phyloP scores from a whole-genome alignment of 306 rosid species.

The Quercus robur region DNA sequence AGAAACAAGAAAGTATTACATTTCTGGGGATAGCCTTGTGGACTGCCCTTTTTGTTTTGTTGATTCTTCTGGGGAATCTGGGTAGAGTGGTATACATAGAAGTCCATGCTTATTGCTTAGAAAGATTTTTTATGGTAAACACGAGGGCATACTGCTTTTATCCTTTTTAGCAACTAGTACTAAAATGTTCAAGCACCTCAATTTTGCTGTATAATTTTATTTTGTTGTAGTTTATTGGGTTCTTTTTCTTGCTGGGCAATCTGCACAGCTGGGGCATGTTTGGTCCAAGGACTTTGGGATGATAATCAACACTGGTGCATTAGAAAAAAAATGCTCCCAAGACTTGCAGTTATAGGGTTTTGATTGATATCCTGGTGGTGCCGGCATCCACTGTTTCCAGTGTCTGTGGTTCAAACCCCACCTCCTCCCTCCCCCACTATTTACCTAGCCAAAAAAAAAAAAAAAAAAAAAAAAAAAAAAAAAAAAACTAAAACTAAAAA shows the following conservation, averaged over 20 bases:
- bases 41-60: conserved; percentile 7
- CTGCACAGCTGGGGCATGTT: not conserved
- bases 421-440: too few species aligned
- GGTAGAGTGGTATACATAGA: not conserved
- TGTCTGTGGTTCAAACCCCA: too few species aligned
- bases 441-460: too few species aligned
- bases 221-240: not conserved
- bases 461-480: too few species aligned
- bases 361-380: too few species aligned
- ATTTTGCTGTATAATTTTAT: not conserved
- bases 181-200: not conserved
- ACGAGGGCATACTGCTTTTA: not conserved
- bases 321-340: not conserved
- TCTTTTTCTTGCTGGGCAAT: not conserved
- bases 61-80: not conserved
- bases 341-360: not conserved
- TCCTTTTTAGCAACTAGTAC: not conserved
- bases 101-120: not conserved
- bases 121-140: not conserved
- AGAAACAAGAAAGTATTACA: not conserved
- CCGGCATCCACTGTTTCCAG: too few species aligned
- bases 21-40: not conserved
- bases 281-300: not conserved
- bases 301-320: not conserved
- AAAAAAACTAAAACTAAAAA: too few species aligned